phyloP scores from a whole-genome alignment of 352 stramenopile species.

The Phytophthora melonis region DNA sequence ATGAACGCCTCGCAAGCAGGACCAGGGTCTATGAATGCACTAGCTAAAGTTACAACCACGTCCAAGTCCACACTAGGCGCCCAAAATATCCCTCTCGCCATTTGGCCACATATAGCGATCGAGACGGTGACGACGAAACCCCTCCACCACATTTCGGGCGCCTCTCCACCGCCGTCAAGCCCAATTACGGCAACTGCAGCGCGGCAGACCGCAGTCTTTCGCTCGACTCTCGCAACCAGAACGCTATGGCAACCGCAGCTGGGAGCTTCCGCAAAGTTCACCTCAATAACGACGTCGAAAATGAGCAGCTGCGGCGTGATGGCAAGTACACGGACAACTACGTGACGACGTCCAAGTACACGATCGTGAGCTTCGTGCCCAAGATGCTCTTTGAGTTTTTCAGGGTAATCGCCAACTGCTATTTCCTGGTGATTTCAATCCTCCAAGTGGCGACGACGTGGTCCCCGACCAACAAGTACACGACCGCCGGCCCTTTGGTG shows the following conservation, averaged over 20 bases:
- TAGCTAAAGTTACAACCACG: background rate
- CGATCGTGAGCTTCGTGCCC: slow-evolving; percentile 69
- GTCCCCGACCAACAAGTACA: slow-evolving; percentile 83
- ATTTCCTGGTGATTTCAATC: slow-evolving; percentile 95
- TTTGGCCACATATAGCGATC: slow-evolving; percentile 5
- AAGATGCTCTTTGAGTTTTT: slow-evolving; percentile 96
- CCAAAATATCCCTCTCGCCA: slow-evolving; percentile 14
- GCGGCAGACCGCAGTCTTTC: background rate
- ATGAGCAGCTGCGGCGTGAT: slow-evolving; percentile 55
- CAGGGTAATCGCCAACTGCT: slow-evolving; percentile 94
- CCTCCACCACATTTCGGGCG: slow-evolving; percentile 12
- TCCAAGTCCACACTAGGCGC: background rate
- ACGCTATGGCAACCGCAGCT: slow-evolving; percentile 19
- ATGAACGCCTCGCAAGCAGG: too few relatives aligned
- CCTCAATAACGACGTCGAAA: slow-evolving; percentile 73
- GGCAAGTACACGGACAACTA: slow-evolving; percentile 71
- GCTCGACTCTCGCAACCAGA: slow-evolving; percentile 5
- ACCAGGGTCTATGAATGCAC: background rate
- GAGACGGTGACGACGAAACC: slow-evolving; percentile 17
- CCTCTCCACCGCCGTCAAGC: slow-evolving; percentile 16
- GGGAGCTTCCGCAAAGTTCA: slow-evolving; percentile 60
- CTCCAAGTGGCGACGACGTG: slow-evolving; percentile 88
- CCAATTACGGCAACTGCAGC: slow-evolving; percentile 7
- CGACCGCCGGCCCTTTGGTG: slow-evolving; percentile 72
- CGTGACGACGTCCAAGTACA: slow-evolving; percentile 95